Base-by-base conservation (phyloP, 345 rosid genomes). In the Boechera divaricarpa region DNA sequence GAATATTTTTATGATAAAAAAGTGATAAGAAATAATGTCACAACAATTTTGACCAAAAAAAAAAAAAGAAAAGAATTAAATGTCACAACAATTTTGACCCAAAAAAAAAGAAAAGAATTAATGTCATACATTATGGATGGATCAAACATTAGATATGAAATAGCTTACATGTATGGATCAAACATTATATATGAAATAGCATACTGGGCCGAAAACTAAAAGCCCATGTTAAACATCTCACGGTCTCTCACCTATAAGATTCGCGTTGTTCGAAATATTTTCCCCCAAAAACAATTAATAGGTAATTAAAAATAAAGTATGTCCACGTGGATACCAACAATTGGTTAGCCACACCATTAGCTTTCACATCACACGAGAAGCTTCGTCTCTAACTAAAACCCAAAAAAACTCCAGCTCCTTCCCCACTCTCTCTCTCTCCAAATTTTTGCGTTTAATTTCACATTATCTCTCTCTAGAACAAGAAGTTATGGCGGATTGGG, bases 401-500 rank as follows among this genome's bases (percentile, higher is more conserved):
- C 49, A 62, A 61, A 38, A 55, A 18, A 45, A 11, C 29, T 47
- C 65, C 76, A 63, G 52, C 81, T 47, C 62, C 39, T 29, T 38
- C 67, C 3, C 75, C 70, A 42, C 42, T 69, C 24, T 72, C 42
- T 18, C 31, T 5, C 45, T 12, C 54, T 10, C 12, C 24, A 47
- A 15, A 5, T 11, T 28, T 41, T 31, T 47, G 62, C 32, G 56
- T 74, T 45, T 44, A 10, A 59, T 61, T 60, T 69, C 75, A 29
- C 29, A 41, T 42, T 76, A 35, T 78, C 62, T 66, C 67, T 72
- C 45, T 72, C 45, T 56, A 6, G 1, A 29, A n/a, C 16, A 7
- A 45, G 47, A 58, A 56, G n/a, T 10, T 29, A 86, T 84, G 90
- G 85, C 86, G 54, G 90, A 86, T 64, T 86, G 90, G 87, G 90